Percentiles rank a stretch among this genome's conserved stretches.
Conservation (phyloP, 2,329 filamentous ascomycete genomes). For the Nigrospora osmanthi region DNA sequence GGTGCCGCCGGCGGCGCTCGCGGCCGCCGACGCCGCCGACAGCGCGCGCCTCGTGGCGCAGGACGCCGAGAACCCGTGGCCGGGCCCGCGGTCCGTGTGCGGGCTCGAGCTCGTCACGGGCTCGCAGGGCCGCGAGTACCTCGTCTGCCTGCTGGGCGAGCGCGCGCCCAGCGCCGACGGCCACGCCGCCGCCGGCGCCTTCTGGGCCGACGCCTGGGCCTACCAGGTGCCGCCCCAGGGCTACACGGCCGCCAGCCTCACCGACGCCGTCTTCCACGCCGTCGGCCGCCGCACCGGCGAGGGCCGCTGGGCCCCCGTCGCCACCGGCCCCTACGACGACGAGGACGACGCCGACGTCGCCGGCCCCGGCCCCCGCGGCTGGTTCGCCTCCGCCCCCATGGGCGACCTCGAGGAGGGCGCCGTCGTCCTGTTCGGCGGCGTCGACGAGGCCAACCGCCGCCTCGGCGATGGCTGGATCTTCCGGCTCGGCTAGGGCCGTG, state of each 20-base stretch:
- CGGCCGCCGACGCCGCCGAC: conserved; percentile 13
- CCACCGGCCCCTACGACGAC: conserved; percentile 40
- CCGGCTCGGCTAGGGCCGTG: conserved; percentile 31
- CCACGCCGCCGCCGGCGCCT: conserved; percentile 43
- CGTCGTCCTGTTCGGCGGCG: conserved; percentile 53
- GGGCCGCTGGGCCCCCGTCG: conserved; percentile 48
- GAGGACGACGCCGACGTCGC: conserved; percentile 36
- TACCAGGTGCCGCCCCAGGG: conserved; percentile 52
- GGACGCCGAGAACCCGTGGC: conserved; percentile 26
- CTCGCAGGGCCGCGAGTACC: conserved; percentile 54
- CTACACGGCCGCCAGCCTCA: conserved; percentile 46
- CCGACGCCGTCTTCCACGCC: conserved; percentile 45
- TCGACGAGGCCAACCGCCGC: conserved; percentile 40
- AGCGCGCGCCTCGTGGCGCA: conserved; percentile 17
- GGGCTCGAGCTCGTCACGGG: conserved; percentile 47
- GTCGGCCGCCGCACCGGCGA: conserved; percentile 47
- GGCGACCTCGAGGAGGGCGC: conserved; percentile 52
- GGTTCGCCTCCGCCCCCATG: conserved; percentile 48
- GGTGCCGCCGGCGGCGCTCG: conserved; percentile 21
- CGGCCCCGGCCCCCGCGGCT: conserved; percentile 46
- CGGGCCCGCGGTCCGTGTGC: conserved; percentile 44
- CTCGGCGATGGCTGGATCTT: conserved; percentile 59
- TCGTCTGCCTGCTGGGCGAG: conserved; percentile 56
- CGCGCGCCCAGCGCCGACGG: conserved; percentile 37
- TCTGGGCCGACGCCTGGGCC: conserved; percentile 55